These are phyloP conservation scores for Corchorus capsularis DNA, from an alignment of 345 rosid species.

Conservation along the genomic window DNA sequence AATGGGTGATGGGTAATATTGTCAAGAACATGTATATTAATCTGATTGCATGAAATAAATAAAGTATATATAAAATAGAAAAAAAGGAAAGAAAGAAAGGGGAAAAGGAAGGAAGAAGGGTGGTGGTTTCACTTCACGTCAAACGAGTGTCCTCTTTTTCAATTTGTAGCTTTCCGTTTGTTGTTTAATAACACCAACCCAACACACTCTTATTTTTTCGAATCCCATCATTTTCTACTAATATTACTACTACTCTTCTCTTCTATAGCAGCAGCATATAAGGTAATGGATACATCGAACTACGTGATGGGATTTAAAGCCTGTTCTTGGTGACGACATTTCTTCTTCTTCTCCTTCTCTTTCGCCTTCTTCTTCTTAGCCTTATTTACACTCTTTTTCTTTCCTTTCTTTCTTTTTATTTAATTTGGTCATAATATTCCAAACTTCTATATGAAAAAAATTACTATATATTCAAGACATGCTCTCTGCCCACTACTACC, in stretches of 20 bases:
- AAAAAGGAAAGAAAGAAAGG: not conserved
- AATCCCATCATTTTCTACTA: slow-evolving; percentile 48
- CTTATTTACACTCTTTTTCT: slow-evolving; percentile 2
- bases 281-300: slow-evolving; percentile 50
- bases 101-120: not conserved
- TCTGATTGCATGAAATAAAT: not conserved
- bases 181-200: slow-evolving; percentile 36
- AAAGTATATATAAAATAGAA: not conserved
- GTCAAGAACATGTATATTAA: slow-evolving; percentile 5
- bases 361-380: not conserved
- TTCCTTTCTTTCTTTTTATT: not conserved
- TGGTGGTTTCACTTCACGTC: slow-evolving; percentile 36
- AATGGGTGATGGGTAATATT: slow-evolving; percentile 18
- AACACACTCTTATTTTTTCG: slow-evolving; percentile 33
- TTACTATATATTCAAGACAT: not conserved
- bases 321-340: slow-evolving; percentile 45
- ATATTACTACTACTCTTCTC: too few species aligned
- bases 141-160: slow-evolving; percentile 40
- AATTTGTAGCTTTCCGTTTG: slow-evolving; percentile 46
- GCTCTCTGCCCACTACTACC: slow-evolving; percentile 27
- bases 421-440: slow-evolving; percentile 23
- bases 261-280: slow-evolving; percentile 22
- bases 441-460: slow-evolving; percentile 31
- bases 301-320: slow-evolving; percentile 51
- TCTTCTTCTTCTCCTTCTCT: slow-evolving; percentile 29